Conservation (phyloP, 139 green algal genomes). For the Pseudopediastrum boryanum region DNA sequence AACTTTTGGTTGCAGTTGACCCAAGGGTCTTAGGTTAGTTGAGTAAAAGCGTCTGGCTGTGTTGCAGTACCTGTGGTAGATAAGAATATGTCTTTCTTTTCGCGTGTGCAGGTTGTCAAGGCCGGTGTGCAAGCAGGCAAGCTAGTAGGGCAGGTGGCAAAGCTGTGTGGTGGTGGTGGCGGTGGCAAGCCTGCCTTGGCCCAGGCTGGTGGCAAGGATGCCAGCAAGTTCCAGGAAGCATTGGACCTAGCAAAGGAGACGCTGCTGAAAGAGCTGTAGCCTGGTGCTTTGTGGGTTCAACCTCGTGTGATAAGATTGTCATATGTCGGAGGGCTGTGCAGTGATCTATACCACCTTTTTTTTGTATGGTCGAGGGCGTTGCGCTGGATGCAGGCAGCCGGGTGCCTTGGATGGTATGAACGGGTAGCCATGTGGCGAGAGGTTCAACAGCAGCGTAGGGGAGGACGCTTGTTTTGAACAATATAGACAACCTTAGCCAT, state of each 20-base stretch:
- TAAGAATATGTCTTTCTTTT: not conserved
- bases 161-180: constrained; percentile 90
- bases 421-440: no score
- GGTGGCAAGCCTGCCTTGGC: constrained; percentile 88
- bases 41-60: not conserved
- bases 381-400: no score
- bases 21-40: not conserved
- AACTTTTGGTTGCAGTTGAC: no score
- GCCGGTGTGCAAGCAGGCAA: constrained; percentile 80
- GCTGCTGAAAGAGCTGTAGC: constrained; percentile 38
- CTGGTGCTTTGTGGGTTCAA: not conserved
- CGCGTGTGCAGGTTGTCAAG: constrained; percentile 51
- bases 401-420: no score
- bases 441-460: no score
- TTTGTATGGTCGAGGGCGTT: no score
- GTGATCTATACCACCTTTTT: no score
- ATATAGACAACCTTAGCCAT: no score
- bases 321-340: no score
- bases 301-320: no score
- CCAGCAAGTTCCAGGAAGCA: constrained; percentile 55
- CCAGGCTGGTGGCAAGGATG: constrained; percentile 87
- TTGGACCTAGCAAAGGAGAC: constrained; percentile 49
- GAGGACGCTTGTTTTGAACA: no score
- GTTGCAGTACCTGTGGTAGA: not conserved
- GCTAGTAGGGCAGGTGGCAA: constrained; percentile 83